Evolutionary conservation across 2,329 filamentous ascomycete species (phyloP).

Genomic region (Aspergillus brasiliensis): DNA sequence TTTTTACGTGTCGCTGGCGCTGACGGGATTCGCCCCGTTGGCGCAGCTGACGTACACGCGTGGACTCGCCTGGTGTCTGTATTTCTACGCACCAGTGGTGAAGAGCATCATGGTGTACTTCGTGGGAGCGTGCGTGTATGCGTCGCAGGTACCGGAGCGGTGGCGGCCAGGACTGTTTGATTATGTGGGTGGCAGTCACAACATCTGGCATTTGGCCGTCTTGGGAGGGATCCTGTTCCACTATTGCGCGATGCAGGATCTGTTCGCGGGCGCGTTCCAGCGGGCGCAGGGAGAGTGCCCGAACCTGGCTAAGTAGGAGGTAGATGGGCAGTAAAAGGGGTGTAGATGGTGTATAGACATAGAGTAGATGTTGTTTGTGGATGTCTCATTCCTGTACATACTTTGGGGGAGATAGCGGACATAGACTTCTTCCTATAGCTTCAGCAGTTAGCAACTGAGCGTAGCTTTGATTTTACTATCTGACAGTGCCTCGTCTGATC

Average conservation of each 20-base stretch:
- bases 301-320: constrained; percentile 20
- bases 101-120: constrained; percentile 89
- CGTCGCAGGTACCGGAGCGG: constrained; percentile 86
- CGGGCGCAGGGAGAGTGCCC: constrained; percentile 59
- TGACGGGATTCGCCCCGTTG: constrained; percentile 87
- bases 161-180: constrained; percentile 94
- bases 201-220: constrained; percentile 95
- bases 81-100: constrained; percentile 84
- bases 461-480: too few species aligned
- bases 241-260: constrained; percentile 92
- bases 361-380: background rate
- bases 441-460: too few species aligned
- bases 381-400: constrained; percentile 6
- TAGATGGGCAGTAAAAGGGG: background rate
- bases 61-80: constrained; percentile 75
- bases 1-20: constrained; percentile 85
- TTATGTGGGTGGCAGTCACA: constrained; percentile 92
- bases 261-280: constrained; percentile 78
- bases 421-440: too few species aligned
- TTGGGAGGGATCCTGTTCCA: constrained; percentile 96
- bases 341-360: background rate
- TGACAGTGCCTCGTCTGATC: too few species aligned
- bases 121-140: constrained; percentile 81
- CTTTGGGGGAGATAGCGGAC: background rate
- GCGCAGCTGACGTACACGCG: constrained; percentile 79